Conservation (phyloP, 768 basidiomycete species). For the Rhizopogon rudus region DNA sequence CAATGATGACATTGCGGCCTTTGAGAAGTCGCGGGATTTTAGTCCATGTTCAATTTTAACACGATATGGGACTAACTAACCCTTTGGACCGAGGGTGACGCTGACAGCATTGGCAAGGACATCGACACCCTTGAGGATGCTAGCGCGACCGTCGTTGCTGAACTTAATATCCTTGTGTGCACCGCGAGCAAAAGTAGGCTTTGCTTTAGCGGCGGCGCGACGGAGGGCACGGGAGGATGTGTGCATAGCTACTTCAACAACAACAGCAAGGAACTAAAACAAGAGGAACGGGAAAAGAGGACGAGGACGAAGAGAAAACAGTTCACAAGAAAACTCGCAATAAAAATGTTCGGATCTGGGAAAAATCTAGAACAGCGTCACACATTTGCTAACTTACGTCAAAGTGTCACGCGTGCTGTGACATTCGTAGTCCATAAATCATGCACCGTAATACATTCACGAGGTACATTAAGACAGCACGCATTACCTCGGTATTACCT, state of each 20-base stretch:
- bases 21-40: neutral
- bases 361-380: constrained; percentile 26
- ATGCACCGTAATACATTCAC: too few relatives aligned
- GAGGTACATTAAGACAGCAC: too few relatives aligned
- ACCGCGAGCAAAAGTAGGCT: constrained; percentile 57
- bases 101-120: constrained; percentile 95
- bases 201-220: constrained; percentile 53
- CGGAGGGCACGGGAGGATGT: constrained; percentile 65
- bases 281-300: constrained; percentile 9
- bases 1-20: constrained; percentile 98
- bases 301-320: neutral
- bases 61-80: constrained; percentile 41
- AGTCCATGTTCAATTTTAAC: constrained; percentile 4
- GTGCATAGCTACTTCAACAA: constrained; percentile 46
- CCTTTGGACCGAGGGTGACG: constrained; percentile 96
- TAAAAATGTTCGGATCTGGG: constrained; percentile 19
- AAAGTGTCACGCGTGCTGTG: too few relatives aligned
- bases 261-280: constrained; percentile 6
- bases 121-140: constrained; percentile 94
- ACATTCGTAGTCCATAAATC: too few relatives aligned
- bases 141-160: constrained; percentile 90
- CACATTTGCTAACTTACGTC: too few relatives aligned
- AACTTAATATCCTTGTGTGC: constrained; percentile 97
- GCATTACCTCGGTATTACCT: constrained; percentile 6
- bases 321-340: constrained; percentile 11